Conservation (phyloP, 2,329 filamentous ascomycete genomes). For the Dichotomopilus funicola region DNA sequence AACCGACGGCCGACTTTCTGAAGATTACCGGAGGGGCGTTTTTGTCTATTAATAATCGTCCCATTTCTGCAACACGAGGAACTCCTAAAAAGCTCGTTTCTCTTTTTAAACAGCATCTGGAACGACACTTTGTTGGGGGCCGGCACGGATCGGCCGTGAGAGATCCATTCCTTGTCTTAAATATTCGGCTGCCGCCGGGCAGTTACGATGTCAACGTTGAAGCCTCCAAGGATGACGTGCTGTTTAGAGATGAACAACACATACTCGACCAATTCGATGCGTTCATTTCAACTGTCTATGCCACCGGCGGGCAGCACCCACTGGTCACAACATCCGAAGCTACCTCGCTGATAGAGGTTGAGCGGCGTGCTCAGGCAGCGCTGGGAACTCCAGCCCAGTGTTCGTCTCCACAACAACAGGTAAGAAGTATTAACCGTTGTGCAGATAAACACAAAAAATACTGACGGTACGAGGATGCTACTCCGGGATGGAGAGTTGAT, state of each 20-base stretch:
- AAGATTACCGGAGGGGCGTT: constrained; percentile 49
- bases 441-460: neutral
- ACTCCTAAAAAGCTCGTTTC: constrained; percentile 53
- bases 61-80: constrained; percentile 49
- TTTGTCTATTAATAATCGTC: constrained; percentile 62
- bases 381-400: neutral
- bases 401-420: constrained; percentile 3
- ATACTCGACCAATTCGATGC: constrained; percentile 41
- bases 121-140: constrained; percentile 14
- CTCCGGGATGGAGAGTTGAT: constrained; percentile 15
- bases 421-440: neutral
- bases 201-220: constrained; percentile 69
- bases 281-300: constrained; percentile 39
- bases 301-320: neutral
- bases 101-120: constrained; percentile 47
- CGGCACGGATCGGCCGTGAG: constrained; percentile 25
- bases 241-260: constrained; percentile 52
- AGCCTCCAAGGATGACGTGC: constrained; percentile 63
- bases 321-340: neutral
- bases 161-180: constrained; percentile 57
- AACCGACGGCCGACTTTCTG: constrained; percentile 36
- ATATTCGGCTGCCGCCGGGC: constrained; percentile 53
- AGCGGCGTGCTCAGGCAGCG: neutral
- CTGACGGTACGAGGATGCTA: constrained; percentile 2
- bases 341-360: neutral